Evolutionary conservation across 108 stramenopile genomes (phyloP).

Genomic region (Aureococcus anophagefferens): DNA sequence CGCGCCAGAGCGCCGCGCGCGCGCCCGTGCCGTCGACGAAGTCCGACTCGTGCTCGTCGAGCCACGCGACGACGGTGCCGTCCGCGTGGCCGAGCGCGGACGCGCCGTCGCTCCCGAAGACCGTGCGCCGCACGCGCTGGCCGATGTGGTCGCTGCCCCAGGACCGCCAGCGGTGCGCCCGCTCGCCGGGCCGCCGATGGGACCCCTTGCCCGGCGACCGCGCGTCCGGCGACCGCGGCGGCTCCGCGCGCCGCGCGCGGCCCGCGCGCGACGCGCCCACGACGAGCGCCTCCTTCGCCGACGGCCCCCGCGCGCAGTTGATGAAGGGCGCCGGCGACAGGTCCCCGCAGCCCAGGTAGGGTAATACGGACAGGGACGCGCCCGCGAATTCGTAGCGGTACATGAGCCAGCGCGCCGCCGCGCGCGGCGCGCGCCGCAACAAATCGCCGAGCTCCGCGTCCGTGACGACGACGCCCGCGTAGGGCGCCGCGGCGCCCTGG

Average conservation of each 20-base stretch:
- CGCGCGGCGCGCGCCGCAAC: neutral
- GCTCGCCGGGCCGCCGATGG: too few relatives aligned
- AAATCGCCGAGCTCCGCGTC: neutral
- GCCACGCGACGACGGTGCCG: neutral
- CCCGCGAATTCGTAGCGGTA: neutral
- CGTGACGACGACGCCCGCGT: neutral
- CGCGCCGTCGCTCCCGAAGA: neutral
- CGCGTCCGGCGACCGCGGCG: neutral
- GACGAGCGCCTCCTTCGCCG: neutral
- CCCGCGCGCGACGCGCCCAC: too few relatives aligned
- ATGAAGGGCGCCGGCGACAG: neutral
- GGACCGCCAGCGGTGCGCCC: neutral
- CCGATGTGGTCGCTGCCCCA: neutral
- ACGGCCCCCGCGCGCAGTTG: neutral
- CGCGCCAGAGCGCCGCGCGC: neutral
- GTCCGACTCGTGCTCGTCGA: neutral
- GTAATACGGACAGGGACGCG: neutral
- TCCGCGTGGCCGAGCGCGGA: neutral
- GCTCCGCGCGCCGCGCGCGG: too few relatives aligned
- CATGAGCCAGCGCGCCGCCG: neutral
- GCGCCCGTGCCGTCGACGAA: neutral
- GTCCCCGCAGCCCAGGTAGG: neutral
- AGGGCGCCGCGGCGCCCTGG: neutral
- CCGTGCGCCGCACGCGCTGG: neutral
- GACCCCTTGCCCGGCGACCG: too few relatives aligned